Evolutionary conservation across 177 flowering plant genomes (phyloP).

Genomic region (Vitis hybrid): DNA sequence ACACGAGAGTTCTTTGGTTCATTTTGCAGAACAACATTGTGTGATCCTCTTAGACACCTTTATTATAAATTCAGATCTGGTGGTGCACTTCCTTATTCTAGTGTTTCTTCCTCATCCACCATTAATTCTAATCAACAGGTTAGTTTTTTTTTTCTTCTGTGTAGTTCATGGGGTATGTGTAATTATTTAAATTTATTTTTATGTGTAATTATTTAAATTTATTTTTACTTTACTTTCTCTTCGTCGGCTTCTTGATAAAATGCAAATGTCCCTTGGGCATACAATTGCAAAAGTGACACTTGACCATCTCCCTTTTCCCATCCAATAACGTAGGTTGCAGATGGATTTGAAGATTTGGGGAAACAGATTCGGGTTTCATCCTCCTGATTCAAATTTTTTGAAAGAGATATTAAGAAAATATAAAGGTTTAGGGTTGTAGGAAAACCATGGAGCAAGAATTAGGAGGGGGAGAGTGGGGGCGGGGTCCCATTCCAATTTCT

Average conservation of each 20-base stretch:
- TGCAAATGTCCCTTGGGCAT: not conserved
- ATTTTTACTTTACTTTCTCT: not conserved
- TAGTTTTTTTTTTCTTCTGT: constrained; percentile 5
- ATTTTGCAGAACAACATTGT: constrained; percentile 47
- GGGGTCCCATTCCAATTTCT: too few relatives aligned
- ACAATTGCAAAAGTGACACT: not conserved
- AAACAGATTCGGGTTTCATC: too few relatives aligned
- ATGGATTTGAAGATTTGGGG: too few relatives aligned
- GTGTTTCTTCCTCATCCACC: constrained; percentile 49
- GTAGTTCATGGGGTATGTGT: not conserved
- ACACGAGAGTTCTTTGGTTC: constrained; percentile 37
- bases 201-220: too few relatives aligned
- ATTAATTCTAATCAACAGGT: constrained; percentile 65
- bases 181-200: too few relatives aligned
- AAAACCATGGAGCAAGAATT: too few relatives aligned
- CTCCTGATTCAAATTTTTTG: too few relatives aligned
- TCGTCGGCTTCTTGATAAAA: not conserved
- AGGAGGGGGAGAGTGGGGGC: too few relatives aligned
- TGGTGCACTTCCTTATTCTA: constrained; percentile 51
- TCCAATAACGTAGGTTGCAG: too few relatives aligned
- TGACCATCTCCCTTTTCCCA: too few relatives aligned
- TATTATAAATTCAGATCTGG: constrained; percentile 55
- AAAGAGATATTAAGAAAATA: too few relatives aligned
- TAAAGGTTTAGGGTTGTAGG: too few relatives aligned
- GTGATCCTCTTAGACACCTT: constrained; percentile 62